phyloP scores from a whole-genome alignment of 208 protist genomes.

The Tritrichomonas musculus region DNA sequence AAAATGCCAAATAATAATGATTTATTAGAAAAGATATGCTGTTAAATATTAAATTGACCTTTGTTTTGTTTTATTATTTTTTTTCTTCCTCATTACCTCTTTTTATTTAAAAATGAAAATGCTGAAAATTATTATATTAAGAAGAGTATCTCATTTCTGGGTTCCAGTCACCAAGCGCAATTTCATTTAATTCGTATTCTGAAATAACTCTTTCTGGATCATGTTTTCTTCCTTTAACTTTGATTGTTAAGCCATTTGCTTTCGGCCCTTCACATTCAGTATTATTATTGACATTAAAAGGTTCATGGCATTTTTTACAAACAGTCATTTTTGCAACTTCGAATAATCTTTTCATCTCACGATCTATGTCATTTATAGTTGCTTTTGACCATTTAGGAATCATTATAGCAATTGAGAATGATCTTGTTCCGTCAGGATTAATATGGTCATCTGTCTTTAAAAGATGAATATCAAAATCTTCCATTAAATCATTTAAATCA shows the following conservation, averaged over 20 bases:
- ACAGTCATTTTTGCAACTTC: not conserved
- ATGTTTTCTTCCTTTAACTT: not conserved
- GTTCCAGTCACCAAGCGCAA: not conserved
- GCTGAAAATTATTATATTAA: no score
- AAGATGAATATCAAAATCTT: not conserved
- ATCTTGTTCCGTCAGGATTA: not conserved
- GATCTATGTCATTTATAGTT: not conserved
- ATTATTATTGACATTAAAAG: not conserved
- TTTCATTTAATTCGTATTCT: not conserved
- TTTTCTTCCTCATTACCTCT: no score
- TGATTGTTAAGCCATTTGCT: not conserved
- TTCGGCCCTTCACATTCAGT: not conserved
- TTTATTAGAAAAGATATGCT: no score
- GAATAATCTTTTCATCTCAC: not conserved
- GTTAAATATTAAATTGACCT: no score
- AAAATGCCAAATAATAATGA: no score
- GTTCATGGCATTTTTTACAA: not conserved
- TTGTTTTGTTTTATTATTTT: no score
- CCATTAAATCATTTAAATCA: not conserved
- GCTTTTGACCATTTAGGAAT: not conserved
- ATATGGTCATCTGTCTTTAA: not conserved
- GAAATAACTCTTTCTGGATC: not conserved
- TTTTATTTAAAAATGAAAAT: no score
- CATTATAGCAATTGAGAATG: not conserved
- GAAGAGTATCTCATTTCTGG: no score